A percentile compares a stretch with the other conserved stretches of the same genome.
Evolutionary conservation across 2,329 filamentous ascomycete genomes (phyloP).

Genomic region (Lecanicillium sp.): DNA sequence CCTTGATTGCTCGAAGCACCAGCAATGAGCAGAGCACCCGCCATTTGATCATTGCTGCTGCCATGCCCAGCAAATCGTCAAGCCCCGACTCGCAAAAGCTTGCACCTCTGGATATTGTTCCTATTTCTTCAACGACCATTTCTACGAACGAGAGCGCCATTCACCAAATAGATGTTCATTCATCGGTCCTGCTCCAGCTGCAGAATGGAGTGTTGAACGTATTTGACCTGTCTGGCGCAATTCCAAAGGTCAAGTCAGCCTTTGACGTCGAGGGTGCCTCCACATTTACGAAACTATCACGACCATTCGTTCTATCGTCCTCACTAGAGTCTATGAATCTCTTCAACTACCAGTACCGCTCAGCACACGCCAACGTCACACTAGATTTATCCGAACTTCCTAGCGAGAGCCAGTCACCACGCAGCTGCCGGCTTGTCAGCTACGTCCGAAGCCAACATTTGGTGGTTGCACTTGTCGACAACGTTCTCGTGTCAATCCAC

Average conservation of each 20-base stretch:
- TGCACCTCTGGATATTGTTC: conserved; percentile 31
- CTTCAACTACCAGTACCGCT: conserved; percentile 62
- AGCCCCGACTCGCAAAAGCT: conserved; percentile 24
- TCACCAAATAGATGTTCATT: conserved; percentile 53
- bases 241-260: conserved; percentile 51
- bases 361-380: conserved; percentile 42
- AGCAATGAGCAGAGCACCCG: conserved; percentile 20
- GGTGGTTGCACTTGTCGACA: conserved; percentile 55
- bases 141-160: conserved; percentile 12
- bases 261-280: conserved; percentile 42
- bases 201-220: conserved; percentile 43
- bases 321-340: conserved; percentile 48
- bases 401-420: conserved; percentile 24
- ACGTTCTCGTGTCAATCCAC: conserved; percentile 59
- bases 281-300: conserved; percentile 60
- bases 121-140: conserved; percentile 20
- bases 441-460: conserved; percentile 61
- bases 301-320: conserved; percentile 56
- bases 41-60: conserved; percentile 25
- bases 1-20: conserved; percentile 37
- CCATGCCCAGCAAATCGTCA: conserved; percentile 16
- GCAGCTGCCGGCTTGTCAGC: conserved; percentile 38
- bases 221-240: conserved; percentile 54
- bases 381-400: conserved; percentile 35
- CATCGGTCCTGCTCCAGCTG: conserved; percentile 56